Evolutionary conservation across 352 stramenopile genomes (phyloP).

Genomic region (Phytophthora crassamura): DNA sequence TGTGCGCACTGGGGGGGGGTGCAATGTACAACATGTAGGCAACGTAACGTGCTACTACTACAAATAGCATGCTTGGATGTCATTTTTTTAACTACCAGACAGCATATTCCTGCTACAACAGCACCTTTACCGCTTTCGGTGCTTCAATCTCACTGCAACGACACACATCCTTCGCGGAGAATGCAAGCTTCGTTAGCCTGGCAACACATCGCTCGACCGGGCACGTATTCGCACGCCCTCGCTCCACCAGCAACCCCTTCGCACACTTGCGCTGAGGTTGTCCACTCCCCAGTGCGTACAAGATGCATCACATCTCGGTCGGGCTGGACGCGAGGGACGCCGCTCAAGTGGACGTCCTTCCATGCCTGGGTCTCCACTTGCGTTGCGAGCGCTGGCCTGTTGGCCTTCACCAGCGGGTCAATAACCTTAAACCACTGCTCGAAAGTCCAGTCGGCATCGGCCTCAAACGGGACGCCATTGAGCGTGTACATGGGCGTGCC

Average conservation of each 20-base stretch:
- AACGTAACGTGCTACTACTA: no score
- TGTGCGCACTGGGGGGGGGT: no score
- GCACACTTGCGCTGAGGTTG: slow-evolving; percentile 51
- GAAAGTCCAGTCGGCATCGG: slow-evolving; percentile 70
- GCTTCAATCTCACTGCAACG: slow-evolving; percentile 32
- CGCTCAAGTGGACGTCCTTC: slow-evolving; percentile 50
- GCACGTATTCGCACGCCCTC: slow-evolving; percentile 71
- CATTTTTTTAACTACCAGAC: no score
- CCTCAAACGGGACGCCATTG: slow-evolving; percentile 80
- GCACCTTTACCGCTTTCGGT: background rate
- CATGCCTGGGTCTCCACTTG: slow-evolving; percentile 54
- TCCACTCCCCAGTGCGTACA: slow-evolving; percentile 37
- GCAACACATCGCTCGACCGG: slow-evolving; percentile 78
- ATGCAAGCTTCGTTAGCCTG: slow-evolving; percentile 73
- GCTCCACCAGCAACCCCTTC: slow-evolving; percentile 34
- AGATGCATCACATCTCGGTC: slow-evolving; percentile 70
- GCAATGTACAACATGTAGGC: no score
- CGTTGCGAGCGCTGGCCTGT: slow-evolving; percentile 39
- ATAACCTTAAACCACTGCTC: slow-evolving; percentile 71
- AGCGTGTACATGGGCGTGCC: slow-evolving; percentile 83
- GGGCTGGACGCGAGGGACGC: slow-evolving; percentile 44
- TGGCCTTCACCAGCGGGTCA: slow-evolving; percentile 52
- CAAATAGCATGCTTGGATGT: no score
- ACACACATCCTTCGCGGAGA: slow-evolving; percentile 57
- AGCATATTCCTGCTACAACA: background rate